Base-by-base conservation (phyloP, 345 rosid genomes). In the Crucihimalaya himalaica region DNA sequence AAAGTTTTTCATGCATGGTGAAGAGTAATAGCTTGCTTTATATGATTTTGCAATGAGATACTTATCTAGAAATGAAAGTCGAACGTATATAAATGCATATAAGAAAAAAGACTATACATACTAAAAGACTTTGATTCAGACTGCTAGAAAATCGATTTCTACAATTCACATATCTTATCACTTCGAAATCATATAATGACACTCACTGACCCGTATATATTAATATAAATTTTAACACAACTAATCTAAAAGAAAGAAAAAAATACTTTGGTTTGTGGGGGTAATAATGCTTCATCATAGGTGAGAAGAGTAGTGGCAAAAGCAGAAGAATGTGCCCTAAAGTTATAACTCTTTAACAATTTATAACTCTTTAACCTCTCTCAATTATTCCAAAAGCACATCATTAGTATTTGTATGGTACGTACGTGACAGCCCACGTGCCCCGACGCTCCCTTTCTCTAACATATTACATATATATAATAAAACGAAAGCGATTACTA, bases 401-500 rank as follows among this genome's bases (percentile, higher is more conserved):
- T 66, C 72, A 58, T 66, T 74, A 48, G 68, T 60, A 39, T 74
- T 46, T 74, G 78, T 74, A 66, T 58, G 72, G 78, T 74, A 58
- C 73, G 78, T 74, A 51, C 54, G 68, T 74, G 73, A 74, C 78
- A 74, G 39, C 73, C 73, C 78, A 66, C 78, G 73, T 74, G 78
- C 62, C 72, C 54, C 66, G 27, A 66, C 60, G 66, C 67, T 66
- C 47, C 43, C 61, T 66, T 46, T 37, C 61, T 21, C 48, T 56
- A 66, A 47, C 72, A 73, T 64, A 54, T 27, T 4, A 46, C 71
- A 72, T 72, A 53, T 25, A 8, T 42, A 20, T n/a, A 57, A 32
- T 50, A 8, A 20, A 64, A 57, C 34, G 60, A 66, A 66, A 66
- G 35, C 43, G 6, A 74, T 74, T 37, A 58, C 31, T 45, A 37